These are phyloP conservation scores for Aspergillus biplanus DNA, from an alignment of 495 filamentous ascomycete genomes.

Conservation along the genomic window DNA sequence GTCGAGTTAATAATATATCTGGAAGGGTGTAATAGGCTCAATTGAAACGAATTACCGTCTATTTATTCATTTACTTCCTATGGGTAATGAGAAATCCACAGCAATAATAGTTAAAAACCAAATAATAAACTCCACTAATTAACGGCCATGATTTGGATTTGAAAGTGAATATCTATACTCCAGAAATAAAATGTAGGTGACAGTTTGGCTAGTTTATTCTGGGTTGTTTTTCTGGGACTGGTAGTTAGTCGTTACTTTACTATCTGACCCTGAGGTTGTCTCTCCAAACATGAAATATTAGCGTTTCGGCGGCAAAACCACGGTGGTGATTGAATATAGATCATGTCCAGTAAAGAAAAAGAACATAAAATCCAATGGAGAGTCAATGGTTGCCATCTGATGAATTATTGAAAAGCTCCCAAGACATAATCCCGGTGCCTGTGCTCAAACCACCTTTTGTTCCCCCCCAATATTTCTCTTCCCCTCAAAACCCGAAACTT, in stretches of 20 bases:
- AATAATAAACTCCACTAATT: too few relatives aligned
- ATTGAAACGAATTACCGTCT: too few relatives aligned
- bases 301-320: conserved; percentile 19
- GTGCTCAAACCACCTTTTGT: not conserved
- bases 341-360: conserved; percentile 3
- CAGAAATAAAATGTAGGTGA: not conserved
- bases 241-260: too few relatives aligned
- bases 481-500: conserved; percentile 39
- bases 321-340: conserved; percentile 7
- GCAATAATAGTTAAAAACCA: too few relatives aligned
- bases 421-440: not conserved
- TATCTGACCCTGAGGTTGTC: not conserved
- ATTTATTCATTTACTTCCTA: too few relatives aligned
- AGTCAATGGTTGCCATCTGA: not conserved
- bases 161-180: too few relatives aligned
- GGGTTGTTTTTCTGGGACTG: not conserved
- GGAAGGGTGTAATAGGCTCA: too few relatives aligned
- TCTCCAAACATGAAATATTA: conserved; percentile 10
- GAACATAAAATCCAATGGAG: conserved; percentile 18
- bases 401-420: conserved; percentile 2
- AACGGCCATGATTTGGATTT: too few relatives aligned
- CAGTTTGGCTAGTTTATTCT: not conserved
- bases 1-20: too few relatives aligned
- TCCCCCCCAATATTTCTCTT: conserved; percentile 18
- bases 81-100: too few relatives aligned